These are phyloP conservation scores for rapeseed (Brassica napus) DNA, from an alignment of 345 rosid species.

Conservation along the genomic window Da-Ae NC_063447.1:62143001-62143500, in stretches of 20 bases:
- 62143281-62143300: no score
- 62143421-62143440: no score
- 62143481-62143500: background rate
- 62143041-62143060: background rate
- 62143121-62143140: background rate
- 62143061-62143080: background rate
- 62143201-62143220: background rate
- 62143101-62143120: background rate
- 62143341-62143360: no score
- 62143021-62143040: no score
- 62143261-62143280: no score
- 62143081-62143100: background rate
- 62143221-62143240: background rate
- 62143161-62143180: background rate
- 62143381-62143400: no score
- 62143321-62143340: no score
- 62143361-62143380: no score
- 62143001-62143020: no score
- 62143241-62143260: background rate
- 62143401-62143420: no score
- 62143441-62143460: no score
- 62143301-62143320: no score
- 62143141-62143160: background rate
- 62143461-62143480: background rate
- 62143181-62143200: background rate